phyloP scores from a whole-genome alignment of 2,329 filamentous ascomycete species.

The Neonectria ditissima region DNA sequence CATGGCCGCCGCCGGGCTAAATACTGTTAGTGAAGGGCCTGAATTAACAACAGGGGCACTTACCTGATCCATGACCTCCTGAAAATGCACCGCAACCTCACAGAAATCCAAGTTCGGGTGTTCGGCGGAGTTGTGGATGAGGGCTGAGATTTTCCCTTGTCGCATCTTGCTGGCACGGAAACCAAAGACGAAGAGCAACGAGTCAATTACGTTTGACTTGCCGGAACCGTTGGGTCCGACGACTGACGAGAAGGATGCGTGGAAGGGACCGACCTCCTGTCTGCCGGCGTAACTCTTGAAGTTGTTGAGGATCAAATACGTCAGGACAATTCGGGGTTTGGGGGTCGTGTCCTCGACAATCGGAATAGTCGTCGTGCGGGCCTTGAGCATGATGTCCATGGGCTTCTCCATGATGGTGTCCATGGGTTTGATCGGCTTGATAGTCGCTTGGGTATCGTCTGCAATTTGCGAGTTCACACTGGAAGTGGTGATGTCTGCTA shows the following conservation, averaged over 20 bases:
- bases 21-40: slow-evolving; percentile 42
- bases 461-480: slow-evolving; percentile 64
- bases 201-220: slow-evolving; percentile 99
- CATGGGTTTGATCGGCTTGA: slow-evolving; percentile 80
- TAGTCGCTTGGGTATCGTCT: slow-evolving; percentile 53
- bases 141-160: slow-evolving; percentile 95
- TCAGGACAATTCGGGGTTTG: slow-evolving; percentile 91
- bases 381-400: slow-evolving; percentile 93
- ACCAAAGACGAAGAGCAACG: slow-evolving; percentile 97
- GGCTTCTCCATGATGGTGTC: slow-evolving; percentile 86
- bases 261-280: slow-evolving; percentile 96
- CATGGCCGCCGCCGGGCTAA: slow-evolving; percentile 76
- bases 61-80: slow-evolving; percentile 89
- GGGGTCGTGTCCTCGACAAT: slow-evolving; percentile 81
- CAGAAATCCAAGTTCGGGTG: slow-evolving; percentile 88
- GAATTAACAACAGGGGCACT: slow-evolving; percentile 36
- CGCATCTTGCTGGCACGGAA: slow-evolving; percentile 99
- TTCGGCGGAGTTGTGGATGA: slow-evolving; percentile 96
- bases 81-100: slow-evolving; percentile 96
- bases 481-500: slow-evolving; percentile 79
- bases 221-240: slow-evolving; percentile 98
- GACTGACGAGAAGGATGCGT: slow-evolving; percentile 96
- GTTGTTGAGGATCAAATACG: slow-evolving; percentile 90
- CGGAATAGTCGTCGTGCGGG: slow-evolving; percentile 75
- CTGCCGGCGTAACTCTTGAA: slow-evolving; percentile 99